phyloP scores from a whole-genome alignment of 306 rosid genomes.

The Oemleria cerasiformis region DNA sequence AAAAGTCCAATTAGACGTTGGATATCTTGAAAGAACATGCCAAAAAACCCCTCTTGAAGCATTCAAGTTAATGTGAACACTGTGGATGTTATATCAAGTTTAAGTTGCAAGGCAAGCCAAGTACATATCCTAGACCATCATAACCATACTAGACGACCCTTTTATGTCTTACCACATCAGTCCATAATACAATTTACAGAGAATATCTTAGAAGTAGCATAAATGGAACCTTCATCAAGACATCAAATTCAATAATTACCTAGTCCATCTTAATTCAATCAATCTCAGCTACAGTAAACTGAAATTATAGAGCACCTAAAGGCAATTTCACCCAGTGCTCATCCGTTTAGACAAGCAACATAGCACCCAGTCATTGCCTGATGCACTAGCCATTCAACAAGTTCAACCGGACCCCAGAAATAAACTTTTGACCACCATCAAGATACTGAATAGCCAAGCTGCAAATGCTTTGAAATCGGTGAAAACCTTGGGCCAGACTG shows the following conservation, averaged over 20 bases:
- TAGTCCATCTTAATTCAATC: not conserved
- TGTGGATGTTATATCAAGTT: not conserved
- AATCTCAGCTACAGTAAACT: not conserved
- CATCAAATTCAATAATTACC: not conserved
- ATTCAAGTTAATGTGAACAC: not conserved
- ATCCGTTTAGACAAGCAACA: not conserved
- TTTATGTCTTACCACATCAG: not conserved
- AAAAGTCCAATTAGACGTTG: not conserved
- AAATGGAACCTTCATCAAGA: not conserved
- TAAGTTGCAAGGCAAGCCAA: not conserved
- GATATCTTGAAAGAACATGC: not conserved
- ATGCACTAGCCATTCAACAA: not conserved
- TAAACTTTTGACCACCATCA: not conserved
- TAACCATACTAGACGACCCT: not conserved
- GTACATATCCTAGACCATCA: not conserved
- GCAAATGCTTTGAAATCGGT: not conserved
- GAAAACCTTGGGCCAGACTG: not conserved
- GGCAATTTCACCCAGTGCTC: not conserved
- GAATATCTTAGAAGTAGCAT: not conserved
- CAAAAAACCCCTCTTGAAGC: not conserved
- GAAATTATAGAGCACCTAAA: not conserved
- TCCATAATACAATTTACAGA: not conserved
- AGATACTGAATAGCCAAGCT: not conserved
- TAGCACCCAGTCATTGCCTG: not conserved
- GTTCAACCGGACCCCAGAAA: not conserved